Base-by-base conservation (phyloP, 768 basidiomycete genomes). In the Dendrothele bispora region DNA sequence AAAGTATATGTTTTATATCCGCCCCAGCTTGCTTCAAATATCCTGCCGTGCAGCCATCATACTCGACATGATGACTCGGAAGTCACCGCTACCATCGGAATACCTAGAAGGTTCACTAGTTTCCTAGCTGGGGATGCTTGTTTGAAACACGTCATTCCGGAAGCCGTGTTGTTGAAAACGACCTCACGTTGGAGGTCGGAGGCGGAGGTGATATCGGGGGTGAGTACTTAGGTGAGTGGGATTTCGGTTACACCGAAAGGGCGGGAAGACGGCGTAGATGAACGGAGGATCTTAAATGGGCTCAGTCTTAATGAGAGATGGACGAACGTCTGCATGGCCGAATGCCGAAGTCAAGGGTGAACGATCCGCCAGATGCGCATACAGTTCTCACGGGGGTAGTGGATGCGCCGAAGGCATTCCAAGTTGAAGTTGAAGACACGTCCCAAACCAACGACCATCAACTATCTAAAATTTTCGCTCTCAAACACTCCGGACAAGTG, bases 201-300 rank as follows among this genome's bases (percentile, higher is more conserved):
- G 11, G 67, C 42, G 14, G 51, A 55, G 15, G 48, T 51, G 29
- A 70, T 50, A 1, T 69, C 64, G 28, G 70, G 70, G 70, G 70
- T 27, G 44, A 48, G 43, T 27, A 43, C 47, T 41, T 65, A 72
- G 12, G 59, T 56, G 30, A 72, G 56, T 2, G 67, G 64, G 22
- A 70, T 58, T 36, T 70, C 65, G 3, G 70, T 66, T 43, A 72
- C 22, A 29, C 70, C 70, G 51, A 46, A 72, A 7, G 53, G 49
- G 17, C 68, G 69, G 61, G 27, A 70, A 58, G 21, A 59, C 37
- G 8, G 49, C 57, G 18, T 53, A 49, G 39, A 62, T 59, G 60
- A 72, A 71, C 2, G 70, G 70, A 6, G 70, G 70, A 1, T 71
- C 70, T 32, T 72, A 55, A 3, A 22, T 52, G 10, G 70, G 70